Evolutionary conservation across 306 rosid species (phyloP).

Genomic region (Spatholobus suberectus): DNA sequence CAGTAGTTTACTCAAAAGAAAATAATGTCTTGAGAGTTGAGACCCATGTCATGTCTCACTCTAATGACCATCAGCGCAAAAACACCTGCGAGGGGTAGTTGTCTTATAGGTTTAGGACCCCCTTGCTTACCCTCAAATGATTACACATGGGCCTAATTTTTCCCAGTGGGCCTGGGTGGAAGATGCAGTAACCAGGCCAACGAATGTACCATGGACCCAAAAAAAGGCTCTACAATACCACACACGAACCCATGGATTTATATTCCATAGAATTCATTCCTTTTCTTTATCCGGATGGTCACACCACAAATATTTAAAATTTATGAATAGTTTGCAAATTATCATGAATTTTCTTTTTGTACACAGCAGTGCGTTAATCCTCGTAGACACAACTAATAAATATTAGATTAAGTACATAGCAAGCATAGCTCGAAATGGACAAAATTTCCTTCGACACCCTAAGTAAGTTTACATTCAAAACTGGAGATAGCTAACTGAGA

Average conservation of each 20-base stretch:
- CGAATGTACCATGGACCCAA: not conserved
- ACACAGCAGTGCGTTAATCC: not conserved
- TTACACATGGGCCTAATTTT: not conserved
- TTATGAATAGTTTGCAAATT: not conserved
- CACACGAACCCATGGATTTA: not conserved
- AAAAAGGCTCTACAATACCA: not conserved
- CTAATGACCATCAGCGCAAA: too few species aligned
- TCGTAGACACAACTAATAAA: not conserved
- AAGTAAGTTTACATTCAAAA: not conserved
- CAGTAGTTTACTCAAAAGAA: too few species aligned
- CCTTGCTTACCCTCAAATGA: not conserved
- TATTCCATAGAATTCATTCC: not conserved
- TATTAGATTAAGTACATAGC: not conserved
- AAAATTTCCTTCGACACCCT: constrained; percentile 10
- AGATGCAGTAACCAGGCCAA: not conserved
- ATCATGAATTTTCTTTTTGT: not conserved
- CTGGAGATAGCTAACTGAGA: not conserved
- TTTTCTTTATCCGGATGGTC: not conserved
- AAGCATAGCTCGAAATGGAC: not conserved
- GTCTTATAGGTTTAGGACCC: not conserved
- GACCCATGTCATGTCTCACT: too few species aligned
- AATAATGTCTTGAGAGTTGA: too few species aligned
- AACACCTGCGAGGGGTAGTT: not conserved
- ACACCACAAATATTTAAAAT: not conserved
- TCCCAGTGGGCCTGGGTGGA: not conserved